phyloP scores from a whole-genome alignment of 108 stramenopile genomes.

The Skeletonema menzelii region DNA sequence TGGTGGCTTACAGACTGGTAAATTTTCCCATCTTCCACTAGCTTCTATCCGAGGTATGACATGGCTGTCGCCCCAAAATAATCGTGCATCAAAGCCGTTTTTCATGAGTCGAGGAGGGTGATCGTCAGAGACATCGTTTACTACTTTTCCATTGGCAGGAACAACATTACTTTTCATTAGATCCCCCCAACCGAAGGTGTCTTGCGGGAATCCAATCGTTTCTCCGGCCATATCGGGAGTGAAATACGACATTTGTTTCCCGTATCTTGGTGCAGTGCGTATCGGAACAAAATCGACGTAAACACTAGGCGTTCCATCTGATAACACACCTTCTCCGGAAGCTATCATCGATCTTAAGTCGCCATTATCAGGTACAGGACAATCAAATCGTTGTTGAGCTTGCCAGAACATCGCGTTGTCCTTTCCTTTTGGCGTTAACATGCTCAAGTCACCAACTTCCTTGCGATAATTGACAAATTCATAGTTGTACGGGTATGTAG shows the following conservation, averaged over 20 bases:
- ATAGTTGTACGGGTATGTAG: constrained; percentile 39
- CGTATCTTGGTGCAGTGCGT: constrained; percentile 61
- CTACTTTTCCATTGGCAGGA: constrained; percentile 2
- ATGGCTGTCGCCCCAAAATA: constrained; percentile 30
- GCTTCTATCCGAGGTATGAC: constrained; percentile 36
- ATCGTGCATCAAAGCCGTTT: constrained; percentile 47
- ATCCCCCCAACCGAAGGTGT: constrained; percentile 19
- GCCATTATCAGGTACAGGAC: constrained; percentile 35
- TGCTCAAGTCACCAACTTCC: constrained; percentile 21
- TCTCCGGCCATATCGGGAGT: constrained; percentile 31
- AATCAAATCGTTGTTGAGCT: constrained; percentile 13
- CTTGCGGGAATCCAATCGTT: constrained; percentile 27
- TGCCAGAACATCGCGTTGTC: constrained; percentile 46
- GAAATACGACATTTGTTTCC: constrained; percentile 45
- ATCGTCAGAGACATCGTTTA: constrained; percentile 8
- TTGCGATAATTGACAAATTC: constrained; percentile 42
- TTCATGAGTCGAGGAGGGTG: constrained; percentile 31
- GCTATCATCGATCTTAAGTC: constrained; percentile 40
- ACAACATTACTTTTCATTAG: constrained; percentile 32
- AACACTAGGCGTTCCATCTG: constrained; percentile 21
- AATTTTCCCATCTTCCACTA: constrained; percentile 45
- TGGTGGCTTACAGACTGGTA: constrained; percentile 44
- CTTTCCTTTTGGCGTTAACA: constrained; percentile 30
- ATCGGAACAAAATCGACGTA: constrained; percentile 67
- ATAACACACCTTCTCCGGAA: constrained; percentile 1